A percentile compares a stretch with the other conserved stretches of the same genome.
These are phyloP conservation scores for Dactylorhiza incarnata DNA, from an alignment of 106 monocot species.

Conservation along the genomic window DNA sequence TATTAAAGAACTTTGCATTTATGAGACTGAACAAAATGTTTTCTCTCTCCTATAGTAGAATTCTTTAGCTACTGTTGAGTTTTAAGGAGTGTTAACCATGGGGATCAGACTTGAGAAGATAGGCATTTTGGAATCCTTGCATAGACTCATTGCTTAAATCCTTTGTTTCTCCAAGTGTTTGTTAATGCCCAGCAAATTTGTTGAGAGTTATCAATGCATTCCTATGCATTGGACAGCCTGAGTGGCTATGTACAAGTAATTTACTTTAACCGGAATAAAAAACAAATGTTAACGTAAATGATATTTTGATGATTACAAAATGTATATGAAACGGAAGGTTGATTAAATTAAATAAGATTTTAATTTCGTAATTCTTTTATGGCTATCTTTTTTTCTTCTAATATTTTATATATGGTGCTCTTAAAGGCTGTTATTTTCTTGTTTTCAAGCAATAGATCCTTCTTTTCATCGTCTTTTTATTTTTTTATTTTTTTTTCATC, in stretches of 20 bases:
- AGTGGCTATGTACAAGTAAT: background rate
- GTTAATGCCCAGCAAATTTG: background rate
- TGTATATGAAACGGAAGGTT: background rate
- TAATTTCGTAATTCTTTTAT: background rate
- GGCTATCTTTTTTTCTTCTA: background rate
- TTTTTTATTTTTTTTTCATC: background rate
- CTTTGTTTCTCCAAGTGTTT: background rate
- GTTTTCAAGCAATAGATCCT: background rate
- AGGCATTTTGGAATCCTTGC: background rate
- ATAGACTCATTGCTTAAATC: background rate
- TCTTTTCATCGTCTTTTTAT: background rate
- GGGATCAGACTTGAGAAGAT: background rate
- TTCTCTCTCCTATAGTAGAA: background rate
- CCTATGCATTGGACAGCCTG: background rate
- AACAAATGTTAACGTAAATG: background rate
- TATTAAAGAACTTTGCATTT: background rate
- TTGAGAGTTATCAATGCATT: background rate
- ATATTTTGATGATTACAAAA: background rate
- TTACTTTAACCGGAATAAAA: background rate
- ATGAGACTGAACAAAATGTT: background rate
- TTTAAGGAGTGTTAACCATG: background rate
- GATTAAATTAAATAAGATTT: background rate
- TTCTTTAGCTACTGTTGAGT: background rate
- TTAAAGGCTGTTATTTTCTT: background rate
- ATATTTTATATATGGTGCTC: constrained; percentile 1